These are phyloP conservation scores for Trichoderma asperellum DNA, from an alignment of 2,329 filamentous ascomycete genomes.

Conservation along the genomic window DNA sequence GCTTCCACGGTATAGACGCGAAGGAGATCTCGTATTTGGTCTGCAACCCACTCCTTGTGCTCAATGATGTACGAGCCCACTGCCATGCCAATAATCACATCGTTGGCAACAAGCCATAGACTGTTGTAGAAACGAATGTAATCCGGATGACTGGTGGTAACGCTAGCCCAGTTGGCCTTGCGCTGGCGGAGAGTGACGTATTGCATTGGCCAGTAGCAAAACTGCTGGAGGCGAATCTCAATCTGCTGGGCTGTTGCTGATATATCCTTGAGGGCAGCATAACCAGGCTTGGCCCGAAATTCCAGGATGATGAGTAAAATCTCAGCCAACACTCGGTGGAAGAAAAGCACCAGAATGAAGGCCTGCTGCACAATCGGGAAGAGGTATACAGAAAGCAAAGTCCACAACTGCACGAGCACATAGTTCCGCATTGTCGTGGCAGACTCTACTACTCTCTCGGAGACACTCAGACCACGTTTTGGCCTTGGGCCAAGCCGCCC, in stretches of 20 bases:
- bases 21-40: slow-evolving; percentile 75
- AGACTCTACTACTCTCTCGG: slow-evolving; percentile 91
- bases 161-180: slow-evolving; percentile 92
- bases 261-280: slow-evolving; percentile 88
- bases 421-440: slow-evolving; percentile 84
- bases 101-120: slow-evolving; percentile 96
- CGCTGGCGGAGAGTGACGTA: slow-evolving; percentile 88
- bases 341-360: slow-evolving; percentile 79
- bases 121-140: slow-evolving; percentile 99
- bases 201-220: slow-evolving; percentile 98
- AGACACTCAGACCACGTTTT: slow-evolving; percentile 86
- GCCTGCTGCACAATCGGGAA: slow-evolving; percentile 74
- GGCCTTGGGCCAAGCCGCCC: slow-evolving; percentile 79
- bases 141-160: slow-evolving; percentile 92
- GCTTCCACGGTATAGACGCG: slow-evolving; percentile 85
- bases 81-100: slow-evolving; percentile 97
- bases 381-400: slow-evolving; percentile 72
- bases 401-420: slow-evolving; percentile 68
- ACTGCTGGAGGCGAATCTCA: slow-evolving; percentile 94
- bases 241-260: slow-evolving; percentile 97
- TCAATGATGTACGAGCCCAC: slow-evolving; percentile 97
- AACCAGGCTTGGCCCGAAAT: slow-evolving; percentile 77
- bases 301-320: slow-evolving; percentile 78
- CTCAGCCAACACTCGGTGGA: slow-evolving; percentile 81
- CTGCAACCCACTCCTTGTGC: slow-evolving; percentile 82